These are phyloP conservation scores for Withania somnifera DNA, from an alignment of 305 asterid species.

Conservation along the genomic window DNA sequence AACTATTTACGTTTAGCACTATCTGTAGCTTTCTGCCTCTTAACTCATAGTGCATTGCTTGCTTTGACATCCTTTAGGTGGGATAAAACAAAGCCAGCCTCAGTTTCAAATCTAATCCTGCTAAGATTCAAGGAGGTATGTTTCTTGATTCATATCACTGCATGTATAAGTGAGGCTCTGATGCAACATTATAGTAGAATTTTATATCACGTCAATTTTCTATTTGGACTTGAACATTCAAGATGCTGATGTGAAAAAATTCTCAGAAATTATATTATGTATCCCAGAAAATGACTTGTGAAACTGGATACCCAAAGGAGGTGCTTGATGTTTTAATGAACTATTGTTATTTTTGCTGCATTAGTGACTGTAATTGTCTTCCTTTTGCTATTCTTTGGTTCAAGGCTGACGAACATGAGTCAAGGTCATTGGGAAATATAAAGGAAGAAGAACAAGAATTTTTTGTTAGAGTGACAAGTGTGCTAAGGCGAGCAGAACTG, in stretches of 20 bases:
- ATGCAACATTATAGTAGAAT: too few relatives aligned
- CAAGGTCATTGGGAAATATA: constrained; percentile 53
- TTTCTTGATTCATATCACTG: background rate
- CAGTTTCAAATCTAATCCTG: constrained; percentile 72
- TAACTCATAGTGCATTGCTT: constrained; percentile 1
- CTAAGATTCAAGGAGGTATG: constrained; percentile 77
- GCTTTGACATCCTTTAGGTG: constrained; percentile 45
- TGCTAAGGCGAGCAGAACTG: constrained; percentile 64
- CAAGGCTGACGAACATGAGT: constrained; percentile 91
- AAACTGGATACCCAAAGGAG: background rate
- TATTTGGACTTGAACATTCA: background rate
- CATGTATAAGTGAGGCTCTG: background rate
- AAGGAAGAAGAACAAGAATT: constrained; percentile 61
- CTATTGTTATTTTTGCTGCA: background rate
- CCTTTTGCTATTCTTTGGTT: background rate
- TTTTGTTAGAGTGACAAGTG: constrained; percentile 54
- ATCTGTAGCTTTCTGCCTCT: background rate
- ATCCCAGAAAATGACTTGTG: background rate
- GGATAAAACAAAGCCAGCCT: constrained; percentile 71
- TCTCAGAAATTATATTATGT: background rate
- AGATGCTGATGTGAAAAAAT: background rate
- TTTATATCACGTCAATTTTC: too few relatives aligned
- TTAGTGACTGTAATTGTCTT: background rate
- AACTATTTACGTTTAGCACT: background rate
- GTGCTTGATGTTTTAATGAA: background rate